These are phyloP conservation scores for Blastobotrys petasosporus DNA, from an alignment of 1,139 yeast genomes.

Conservation along the genomic window DNA sequence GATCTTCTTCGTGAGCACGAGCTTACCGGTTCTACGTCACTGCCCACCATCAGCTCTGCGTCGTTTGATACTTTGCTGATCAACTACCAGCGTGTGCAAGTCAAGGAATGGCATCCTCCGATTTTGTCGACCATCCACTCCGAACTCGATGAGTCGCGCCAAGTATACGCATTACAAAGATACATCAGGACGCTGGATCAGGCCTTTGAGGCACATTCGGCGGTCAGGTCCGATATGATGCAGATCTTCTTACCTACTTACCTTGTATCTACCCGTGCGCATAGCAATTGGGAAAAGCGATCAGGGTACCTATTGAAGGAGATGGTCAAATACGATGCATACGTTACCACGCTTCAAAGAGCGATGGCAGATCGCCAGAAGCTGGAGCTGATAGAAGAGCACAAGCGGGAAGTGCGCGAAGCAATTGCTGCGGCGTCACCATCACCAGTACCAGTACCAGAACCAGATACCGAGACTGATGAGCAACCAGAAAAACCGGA, in stretches of 20 bases:
- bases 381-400: neutral
- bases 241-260: constrained; percentile 24
- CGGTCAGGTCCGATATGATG: constrained; percentile 22
- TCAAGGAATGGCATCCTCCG: constrained; percentile 33
- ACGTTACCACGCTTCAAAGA: constrained; percentile 24
- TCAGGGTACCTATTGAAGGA: constrained; percentile 30
- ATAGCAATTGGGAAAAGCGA: constrained; percentile 32
- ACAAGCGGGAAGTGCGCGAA: too few relatives aligned
- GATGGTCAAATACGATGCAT: constrained; percentile 30
- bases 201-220: constrained; percentile 27
- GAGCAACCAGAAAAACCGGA: too few relatives aligned
- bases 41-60: constrained; percentile 14
- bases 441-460: too few relatives aligned
- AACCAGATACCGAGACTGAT: too few relatives aligned
- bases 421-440: too few relatives aligned
- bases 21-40: neutral
- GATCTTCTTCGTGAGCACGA: constrained; percentile 14
- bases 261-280: constrained; percentile 28
- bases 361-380: constrained; percentile 24
- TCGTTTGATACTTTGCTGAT: constrained; percentile 24
- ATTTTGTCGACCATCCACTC: constrained; percentile 25
- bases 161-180: constrained; percentile 24
- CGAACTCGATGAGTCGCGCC: constrained; percentile 26
- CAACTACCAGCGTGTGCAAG: constrained; percentile 21
- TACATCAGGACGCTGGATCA: constrained; percentile 23